Base-by-base conservation (phyloP, 2,329 filamentous ascomycete species). In the Phaeosphaeriaceae sp. region DNA sequence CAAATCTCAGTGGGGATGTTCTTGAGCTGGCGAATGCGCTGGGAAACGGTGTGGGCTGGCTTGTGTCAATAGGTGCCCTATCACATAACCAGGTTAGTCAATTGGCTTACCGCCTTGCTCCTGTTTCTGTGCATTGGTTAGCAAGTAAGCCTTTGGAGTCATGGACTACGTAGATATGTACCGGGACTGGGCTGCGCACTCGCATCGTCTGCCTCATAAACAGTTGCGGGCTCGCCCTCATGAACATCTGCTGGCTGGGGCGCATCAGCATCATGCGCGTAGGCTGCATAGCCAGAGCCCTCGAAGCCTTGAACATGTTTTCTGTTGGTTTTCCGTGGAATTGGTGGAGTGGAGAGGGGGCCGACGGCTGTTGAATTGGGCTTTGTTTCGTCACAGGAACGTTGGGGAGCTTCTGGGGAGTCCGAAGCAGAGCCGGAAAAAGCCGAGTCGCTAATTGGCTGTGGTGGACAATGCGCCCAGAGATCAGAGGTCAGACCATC, bases 21-120 rank as follows among this genome's bases (percentile, higher is more conserved):
- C 84, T 89, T 92, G 72, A 97, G 83, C 74, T 86, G 88, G 75
- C 92, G 89, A 69, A 99, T 83, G 75, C 93, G 90, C 82, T 97
- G 94, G 63, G 93, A 96, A 77, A 97, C 86, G 69, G 93, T 97
- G 81, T 97, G 94, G 74, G 91, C 94, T 99, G 66, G 45, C 42
- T 36, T 46, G 61, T 12, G 48, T 61, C 52, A 63, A 54, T 66
- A 39, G 38, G 46, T n/a, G 48, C 49, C 36, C 49, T 41, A 42
- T 43, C 7, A 41, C 20, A 30, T 36, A 35, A 30, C 40, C 6
- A 41, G 40, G 36, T 48, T 18, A 54, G 42, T 46, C 59, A 62
- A 63, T 66, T 63, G 51, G 56, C 78, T 61, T 82, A 87, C 84
- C 84, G 71, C 81, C 79, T 58, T 87, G 83, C 71, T 81, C 79